Conservation (phyloP, 306 rosid genomes). For the Cicer cuneatum region DNA sequence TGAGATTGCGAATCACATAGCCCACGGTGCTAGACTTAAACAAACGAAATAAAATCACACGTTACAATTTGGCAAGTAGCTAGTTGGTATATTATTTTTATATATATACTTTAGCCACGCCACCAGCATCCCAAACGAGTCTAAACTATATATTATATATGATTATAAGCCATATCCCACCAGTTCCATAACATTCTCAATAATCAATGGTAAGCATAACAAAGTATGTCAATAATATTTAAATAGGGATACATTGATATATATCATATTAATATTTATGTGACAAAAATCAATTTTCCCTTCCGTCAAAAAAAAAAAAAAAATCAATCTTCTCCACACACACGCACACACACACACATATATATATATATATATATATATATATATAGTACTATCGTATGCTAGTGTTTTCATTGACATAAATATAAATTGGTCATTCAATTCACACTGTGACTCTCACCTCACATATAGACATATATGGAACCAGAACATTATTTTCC, state of each 20-base stretch:
- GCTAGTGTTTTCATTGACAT: slow-evolving; percentile 15
- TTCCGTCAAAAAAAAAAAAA: no score
- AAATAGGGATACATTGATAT: neutral
- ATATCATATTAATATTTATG: neutral
- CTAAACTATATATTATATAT: slow-evolving; percentile 1
- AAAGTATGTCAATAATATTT: neutral
- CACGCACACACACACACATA: neutral
- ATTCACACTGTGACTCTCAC: neutral
- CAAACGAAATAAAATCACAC: slow-evolving; percentile 1
- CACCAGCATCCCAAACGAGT: neutral
- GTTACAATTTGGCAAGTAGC: neutral
- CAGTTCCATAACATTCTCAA: neutral
- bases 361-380: no score
- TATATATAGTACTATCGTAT: neutral
- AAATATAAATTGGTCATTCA: neutral
- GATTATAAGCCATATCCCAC: neutral
- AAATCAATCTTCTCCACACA: neutral
- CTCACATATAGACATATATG: slow-evolving; percentile 16
- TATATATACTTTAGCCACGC: neutral
- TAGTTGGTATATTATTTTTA: neutral
- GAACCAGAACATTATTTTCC: slow-evolving; percentile 49
- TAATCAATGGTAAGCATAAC: neutral
- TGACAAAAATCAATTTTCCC: neutral
- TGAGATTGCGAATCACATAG: neutral
- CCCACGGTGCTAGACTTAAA: slow-evolving; percentile 7